A percentile compares a stretch with the other conserved stretches of the same genome.
phyloP scores from a whole-genome alignment of 345 rosid species.

The Bruguiera parviflora region DNA sequence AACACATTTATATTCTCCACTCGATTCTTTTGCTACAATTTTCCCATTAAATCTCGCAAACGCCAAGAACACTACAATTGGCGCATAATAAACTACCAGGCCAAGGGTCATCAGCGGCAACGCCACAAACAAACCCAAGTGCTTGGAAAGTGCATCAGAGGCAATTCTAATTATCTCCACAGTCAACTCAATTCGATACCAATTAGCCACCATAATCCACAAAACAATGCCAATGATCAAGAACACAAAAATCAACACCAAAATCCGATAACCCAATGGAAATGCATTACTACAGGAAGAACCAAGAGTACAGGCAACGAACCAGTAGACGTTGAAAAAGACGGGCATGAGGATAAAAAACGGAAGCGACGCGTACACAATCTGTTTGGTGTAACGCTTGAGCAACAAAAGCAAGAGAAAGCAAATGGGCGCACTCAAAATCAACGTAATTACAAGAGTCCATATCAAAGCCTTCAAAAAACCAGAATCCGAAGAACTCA shows the following conservation, averaged over 20 bases:
- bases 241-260: constrained; percentile 64
- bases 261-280: constrained; percentile 65
- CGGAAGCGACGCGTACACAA: constrained; percentile 75
- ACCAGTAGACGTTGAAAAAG: constrained; percentile 83
- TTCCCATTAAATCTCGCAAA: constrained; percentile 73
- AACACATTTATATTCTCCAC: constrained; percentile 54
- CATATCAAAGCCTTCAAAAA: constrained; percentile 50
- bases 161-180: constrained; percentile 67
- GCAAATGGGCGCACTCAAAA: constrained; percentile 71
- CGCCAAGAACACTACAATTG: constrained; percentile 76
- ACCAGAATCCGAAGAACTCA: constrained; percentile 32
- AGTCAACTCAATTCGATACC: constrained; percentile 81
- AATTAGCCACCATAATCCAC: constrained; percentile 77
- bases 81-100: constrained; percentile 58
- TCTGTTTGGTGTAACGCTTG: constrained; percentile 75
- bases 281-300: constrained; percentile 62
- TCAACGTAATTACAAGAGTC: constrained; percentile 59
- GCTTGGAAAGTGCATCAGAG: constrained; percentile 69
- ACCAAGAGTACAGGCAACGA: constrained; percentile 73
- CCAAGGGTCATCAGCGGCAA: constrained; percentile 60
- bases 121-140: constrained; percentile 61
- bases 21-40: constrained; percentile 51
- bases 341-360: constrained; percentile 65
- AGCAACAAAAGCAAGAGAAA: constrained; percentile 61
- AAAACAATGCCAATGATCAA: constrained; percentile 59